Base-by-base conservation (phyloP, 192 early-diverging fungal genomes). In the Coemansia sp. region DNA sequence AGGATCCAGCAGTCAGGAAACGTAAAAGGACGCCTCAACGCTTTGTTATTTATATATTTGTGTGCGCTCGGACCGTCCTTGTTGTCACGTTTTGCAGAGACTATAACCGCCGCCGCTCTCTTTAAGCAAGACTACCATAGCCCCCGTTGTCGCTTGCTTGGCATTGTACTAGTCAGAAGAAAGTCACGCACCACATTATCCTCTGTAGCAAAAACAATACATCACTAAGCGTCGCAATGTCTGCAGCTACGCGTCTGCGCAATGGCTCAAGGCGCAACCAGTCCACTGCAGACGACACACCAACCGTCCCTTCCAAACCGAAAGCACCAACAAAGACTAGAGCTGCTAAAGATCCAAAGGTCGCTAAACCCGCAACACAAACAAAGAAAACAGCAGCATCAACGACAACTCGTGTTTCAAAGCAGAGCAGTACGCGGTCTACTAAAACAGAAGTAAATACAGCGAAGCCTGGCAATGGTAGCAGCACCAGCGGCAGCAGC, bases 221-320 rank as follows among this genome's bases (percentile, higher is more conserved):
- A 26, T 40, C 58, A 28, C 9, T 35, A 13, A 30, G n/a, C 25
- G 29, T 12, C 37, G 39, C 29, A 33, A 79, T 79, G 77, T 79
- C 77, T 56, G 68, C 77, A 2, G 69, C 70, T 64, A 71, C 69
- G 46, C 77, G 77, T 43, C 62, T 71, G 25, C 77, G 77, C 49
- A 71, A 48, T 62, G 73, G 67, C 20, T 63, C 71, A 34, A 72
- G 58, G 46, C 60, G 66, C 48, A 26, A 15, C 18, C 71, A 58
- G 33, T 20, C 69, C 20, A 66, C 63, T 63, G 31, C 52, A 55
- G 51, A 7, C 51, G 30, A 31, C 40, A 58, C 59, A 55, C 13
- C 12, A 10, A 8, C 30, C 23, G 25, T 18, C 7, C 2, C 29
- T 20, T 49, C 43, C 65, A 64, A 61, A 23, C 7, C 28, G 3